phyloP scores from a whole-genome alignment of 192 early-diverging fungal species.

The Entomortierella beljakovae region DNA sequence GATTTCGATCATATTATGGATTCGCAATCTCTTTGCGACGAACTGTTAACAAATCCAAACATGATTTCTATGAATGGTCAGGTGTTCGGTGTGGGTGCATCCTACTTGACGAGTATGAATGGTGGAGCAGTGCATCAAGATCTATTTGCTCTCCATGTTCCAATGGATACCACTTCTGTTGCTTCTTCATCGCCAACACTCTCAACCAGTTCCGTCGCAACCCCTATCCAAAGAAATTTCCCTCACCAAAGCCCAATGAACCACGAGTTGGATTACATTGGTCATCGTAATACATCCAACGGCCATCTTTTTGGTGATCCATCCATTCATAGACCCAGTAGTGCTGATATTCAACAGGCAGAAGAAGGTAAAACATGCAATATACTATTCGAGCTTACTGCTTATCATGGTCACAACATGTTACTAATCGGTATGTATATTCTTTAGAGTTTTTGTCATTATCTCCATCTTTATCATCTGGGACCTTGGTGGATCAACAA shows the following conservation, averaged over 20 bases:
- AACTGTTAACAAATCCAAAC: neutral
- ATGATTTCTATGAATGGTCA: slow-evolving; percentile 4
- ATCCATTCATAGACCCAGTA: slow-evolving; percentile 14
- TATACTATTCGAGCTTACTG: too few relatives aligned
- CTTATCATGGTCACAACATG: too few relatives aligned
- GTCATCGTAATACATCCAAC: neutral
- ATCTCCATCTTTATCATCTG: slow-evolving; percentile 3
- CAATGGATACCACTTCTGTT: neutral
- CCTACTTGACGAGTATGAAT: slow-evolving; percentile 4
- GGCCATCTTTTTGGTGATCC: slow-evolving; percentile 18
- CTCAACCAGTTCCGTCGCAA: neutral
- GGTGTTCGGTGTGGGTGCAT: neutral
- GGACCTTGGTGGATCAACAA: slow-evolving; percentile 15
- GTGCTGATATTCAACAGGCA: slow-evolving; percentile 22
- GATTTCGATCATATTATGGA: neutral
- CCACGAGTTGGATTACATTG: neutral
- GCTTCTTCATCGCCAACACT: slow-evolving; percentile 23
- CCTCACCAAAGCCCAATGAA: slow-evolving; percentile 29
- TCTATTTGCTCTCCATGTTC: neutral
- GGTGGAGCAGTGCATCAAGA: neutral
- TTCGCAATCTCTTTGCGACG: neutral
- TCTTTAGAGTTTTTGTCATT: slow-evolving; percentile 22
- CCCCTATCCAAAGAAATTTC: neutral
- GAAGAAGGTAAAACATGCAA: slow-evolving; percentile 54
- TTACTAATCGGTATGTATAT: neutral